phyloP scores from a whole-genome alignment of 306 rosid species.

The Prosopis cineraria region DNA sequence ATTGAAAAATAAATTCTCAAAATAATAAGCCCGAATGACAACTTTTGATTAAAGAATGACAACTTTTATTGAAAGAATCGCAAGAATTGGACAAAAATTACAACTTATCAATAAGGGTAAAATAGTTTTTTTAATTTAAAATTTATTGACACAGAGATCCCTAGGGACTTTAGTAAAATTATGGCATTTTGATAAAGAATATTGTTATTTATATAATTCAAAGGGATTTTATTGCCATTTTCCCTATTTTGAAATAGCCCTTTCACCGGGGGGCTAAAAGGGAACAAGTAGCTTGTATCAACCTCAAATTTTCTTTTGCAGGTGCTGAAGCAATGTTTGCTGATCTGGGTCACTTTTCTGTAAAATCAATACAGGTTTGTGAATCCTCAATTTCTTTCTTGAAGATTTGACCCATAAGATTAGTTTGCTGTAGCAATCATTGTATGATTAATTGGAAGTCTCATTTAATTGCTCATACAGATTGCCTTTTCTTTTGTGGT shows the following conservation, averaged over 20 bases:
- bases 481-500: conserved; percentile 70
- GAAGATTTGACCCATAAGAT: not conserved
- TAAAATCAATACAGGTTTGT: conserved; percentile 65
- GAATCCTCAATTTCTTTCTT: conserved; percentile 20
- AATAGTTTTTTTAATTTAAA: too few relatives aligned
- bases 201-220: too few relatives aligned
- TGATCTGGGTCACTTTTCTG: conserved; percentile 79
- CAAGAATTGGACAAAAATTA: too few relatives aligned
- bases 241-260: not conserved
- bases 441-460: not conserved
- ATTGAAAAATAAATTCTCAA: too few relatives aligned
- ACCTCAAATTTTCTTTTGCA: conserved; percentile 35
- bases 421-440: not conserved
- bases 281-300: not conserved
- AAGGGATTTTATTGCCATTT: too few relatives aligned
- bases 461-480: conserved; percentile 39
- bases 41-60: too few relatives aligned
- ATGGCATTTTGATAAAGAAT: too few relatives aligned
- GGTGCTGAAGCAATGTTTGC: conserved; percentile 92
- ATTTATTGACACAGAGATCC: too few relatives aligned
- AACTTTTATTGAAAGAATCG: too few relatives aligned
- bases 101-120: too few relatives aligned
- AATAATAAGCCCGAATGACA: too few relatives aligned
- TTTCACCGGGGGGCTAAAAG: not conserved
- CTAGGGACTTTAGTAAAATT: too few relatives aligned